Percentiles rank a stretch among this genome's conserved stretches.
Evolutionary conservation across 495 filamentous ascomycete species (phyloP).

Genomic region (Penicillium samsonianum): DNA sequence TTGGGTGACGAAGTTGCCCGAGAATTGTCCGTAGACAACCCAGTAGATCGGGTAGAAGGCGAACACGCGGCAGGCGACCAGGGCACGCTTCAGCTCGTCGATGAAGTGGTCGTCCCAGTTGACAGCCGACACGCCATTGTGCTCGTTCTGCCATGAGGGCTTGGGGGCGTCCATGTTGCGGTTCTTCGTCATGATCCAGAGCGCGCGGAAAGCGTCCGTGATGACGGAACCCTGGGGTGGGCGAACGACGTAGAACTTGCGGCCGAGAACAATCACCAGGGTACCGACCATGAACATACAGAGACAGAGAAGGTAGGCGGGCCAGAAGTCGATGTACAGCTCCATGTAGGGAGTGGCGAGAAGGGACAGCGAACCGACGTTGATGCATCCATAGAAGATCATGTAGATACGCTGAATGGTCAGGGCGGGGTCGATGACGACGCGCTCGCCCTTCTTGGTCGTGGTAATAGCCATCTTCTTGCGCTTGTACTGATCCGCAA

Average conservation of each 20-base stretch:
- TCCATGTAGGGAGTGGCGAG: constrained; percentile 69
- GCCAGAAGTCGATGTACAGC: constrained; percentile 69
- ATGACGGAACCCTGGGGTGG: constrained; percentile 66
- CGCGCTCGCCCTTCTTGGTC: constrained; percentile 65
- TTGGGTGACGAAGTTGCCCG: constrained; percentile 59
- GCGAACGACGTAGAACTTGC: constrained; percentile 60
- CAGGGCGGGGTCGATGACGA: constrained; percentile 73
- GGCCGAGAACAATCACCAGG: constrained; percentile 52
- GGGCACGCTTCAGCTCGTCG: constrained; percentile 60
- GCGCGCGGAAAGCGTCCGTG: constrained; percentile 59
- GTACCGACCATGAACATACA: constrained; percentile 60
- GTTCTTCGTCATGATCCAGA: constrained; percentile 58
- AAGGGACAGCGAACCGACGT: constrained; percentile 68
- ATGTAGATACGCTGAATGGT: constrained; percentile 76
- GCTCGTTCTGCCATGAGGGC: constrained; percentile 55
- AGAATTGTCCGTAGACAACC: constrained; percentile 62
- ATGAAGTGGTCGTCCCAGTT: constrained; percentile 65
- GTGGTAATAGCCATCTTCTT: constrained; percentile 57
- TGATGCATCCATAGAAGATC: constrained; percentile 76
- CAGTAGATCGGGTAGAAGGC: constrained; percentile 61
- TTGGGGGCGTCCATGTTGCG: constrained; percentile 61
- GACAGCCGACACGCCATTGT: constrained; percentile 38
- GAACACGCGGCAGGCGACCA: constrained; percentile 63
- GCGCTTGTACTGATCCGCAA: constrained; percentile 74
- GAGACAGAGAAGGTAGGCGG: constrained; percentile 69